A percentile compares a stretch with the other conserved stretches of the same genome.
Evolutionary conservation across 352 stramenopile genomes (phyloP).

Genomic region (Phytophthora colocasiae): DNA sequence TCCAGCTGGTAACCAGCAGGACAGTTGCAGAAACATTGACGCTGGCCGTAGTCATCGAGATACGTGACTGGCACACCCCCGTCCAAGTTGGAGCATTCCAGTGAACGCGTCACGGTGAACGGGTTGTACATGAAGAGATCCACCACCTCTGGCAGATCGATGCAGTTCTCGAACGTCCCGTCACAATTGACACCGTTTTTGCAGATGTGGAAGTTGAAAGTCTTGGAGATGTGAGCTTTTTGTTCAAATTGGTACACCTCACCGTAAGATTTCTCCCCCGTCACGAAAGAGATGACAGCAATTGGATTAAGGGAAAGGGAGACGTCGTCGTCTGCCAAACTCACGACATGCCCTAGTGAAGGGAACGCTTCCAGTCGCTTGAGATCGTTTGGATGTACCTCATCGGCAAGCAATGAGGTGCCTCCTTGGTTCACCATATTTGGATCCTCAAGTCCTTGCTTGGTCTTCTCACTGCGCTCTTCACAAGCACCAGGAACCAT

Average conservation of each 20-base stretch:
- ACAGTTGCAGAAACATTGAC: constrained; percentile 70
- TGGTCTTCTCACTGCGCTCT: constrained; percentile 36
- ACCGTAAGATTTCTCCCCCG: constrained; percentile 40
- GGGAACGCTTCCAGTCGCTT: constrained; percentile 49
- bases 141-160: constrained; percentile 41
- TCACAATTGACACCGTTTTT: constrained; percentile 18
- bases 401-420: constrained; percentile 10
- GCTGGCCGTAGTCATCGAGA: constrained; percentile 37
- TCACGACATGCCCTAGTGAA: constrained; percentile 39
- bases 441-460: constrained; percentile 20
- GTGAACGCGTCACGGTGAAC: constrained; percentile 46
- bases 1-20: constrained; percentile 43
- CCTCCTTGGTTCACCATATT: constrained; percentile 22
- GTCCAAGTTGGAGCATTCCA: constrained; percentile 45
- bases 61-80: constrained; percentile 59
- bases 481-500: constrained; percentile 54
- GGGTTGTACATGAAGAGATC: constrained; percentile 77
- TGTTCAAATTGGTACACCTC: constrained; percentile 43
- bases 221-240: constrained; percentile 33
- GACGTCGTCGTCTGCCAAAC: constrained; percentile 12
- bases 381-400: constrained; percentile 31
- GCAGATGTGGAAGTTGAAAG: constrained; percentile 55
- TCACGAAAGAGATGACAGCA: constrained; percentile 55
- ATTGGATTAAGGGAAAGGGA: constrained; percentile 21
- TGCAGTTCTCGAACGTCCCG: constrained; percentile 38